Evolutionary conservation across 108 stramenopile genomes (phyloP).

Genomic region (Discostella pseudostelligera): DNA sequence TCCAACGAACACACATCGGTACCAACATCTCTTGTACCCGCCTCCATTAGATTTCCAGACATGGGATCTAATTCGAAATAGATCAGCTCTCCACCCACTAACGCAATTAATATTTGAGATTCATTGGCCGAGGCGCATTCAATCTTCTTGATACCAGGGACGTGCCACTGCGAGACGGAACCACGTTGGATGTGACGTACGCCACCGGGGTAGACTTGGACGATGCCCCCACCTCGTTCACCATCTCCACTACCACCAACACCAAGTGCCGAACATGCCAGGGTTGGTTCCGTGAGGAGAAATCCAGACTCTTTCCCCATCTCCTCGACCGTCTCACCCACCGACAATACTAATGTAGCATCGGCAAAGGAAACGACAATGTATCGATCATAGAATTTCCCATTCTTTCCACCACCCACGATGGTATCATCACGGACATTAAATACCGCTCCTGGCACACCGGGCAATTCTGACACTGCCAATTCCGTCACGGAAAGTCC

Average conservation of each 20-base stretch:
- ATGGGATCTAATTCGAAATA: constrained; percentile 95
- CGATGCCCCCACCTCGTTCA: constrained; percentile 43
- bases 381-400: constrained; percentile 63
- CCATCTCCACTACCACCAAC: constrained; percentile 54
- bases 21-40: constrained; percentile 79
- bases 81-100: constrained; percentile 92
- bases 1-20: constrained; percentile 93
- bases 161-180: constrained; percentile 85
- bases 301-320: constrained; percentile 91
- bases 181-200: constrained; percentile 83
- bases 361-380: constrained; percentile 98
- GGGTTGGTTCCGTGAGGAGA: constrained; percentile 81
- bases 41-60: constrained; percentile 76
- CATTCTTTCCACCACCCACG: constrained; percentile 24
- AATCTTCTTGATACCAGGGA: constrained; percentile 89
- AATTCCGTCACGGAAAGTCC: constrained; percentile 92
- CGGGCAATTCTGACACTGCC: constrained; percentile 93
- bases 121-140: constrained; percentile 90
- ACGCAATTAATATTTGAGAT: constrained; percentile 89
- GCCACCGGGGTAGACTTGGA: constrained; percentile 92
- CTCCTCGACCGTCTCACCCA: constrained; percentile 97
- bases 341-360: constrained; percentile 93
- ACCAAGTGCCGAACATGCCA: constrained; percentile 87
- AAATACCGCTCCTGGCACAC: constrained; percentile 90
- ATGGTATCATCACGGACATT: constrained; percentile 77